phyloP scores from a whole-genome alignment of 345 rosid genomes.

The Linum usitatissimum region DNA sequence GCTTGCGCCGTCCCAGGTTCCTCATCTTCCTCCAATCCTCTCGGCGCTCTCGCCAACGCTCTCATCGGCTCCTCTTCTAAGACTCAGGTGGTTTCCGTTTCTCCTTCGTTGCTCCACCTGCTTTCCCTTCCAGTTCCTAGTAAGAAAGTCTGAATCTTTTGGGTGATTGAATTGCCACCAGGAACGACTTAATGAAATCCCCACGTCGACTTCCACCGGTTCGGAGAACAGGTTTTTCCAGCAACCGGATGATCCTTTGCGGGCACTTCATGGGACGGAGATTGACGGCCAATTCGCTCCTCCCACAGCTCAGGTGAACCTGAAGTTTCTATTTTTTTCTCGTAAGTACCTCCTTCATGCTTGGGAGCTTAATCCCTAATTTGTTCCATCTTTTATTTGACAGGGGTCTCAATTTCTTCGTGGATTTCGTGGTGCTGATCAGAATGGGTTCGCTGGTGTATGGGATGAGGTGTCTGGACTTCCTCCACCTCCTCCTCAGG shows the following conservation, averaged over 20 bases:
- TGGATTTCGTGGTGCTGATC: conserved; percentile 53
- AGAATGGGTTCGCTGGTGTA: conserved; percentile 55
- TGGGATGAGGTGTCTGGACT: conserved; percentile 72
- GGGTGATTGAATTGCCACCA: conserved; percentile 14
- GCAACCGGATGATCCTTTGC: conserved; percentile 30
- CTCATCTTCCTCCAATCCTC: conserved; percentile 82
- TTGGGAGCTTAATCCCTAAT: background rate
- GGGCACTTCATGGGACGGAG: conserved; percentile 82
- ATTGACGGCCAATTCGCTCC: conserved; percentile 49
- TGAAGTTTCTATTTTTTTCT: conserved; percentile 9
- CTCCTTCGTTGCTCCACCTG: background rate
- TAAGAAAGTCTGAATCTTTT: too few species aligned
- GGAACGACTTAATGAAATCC: conserved; percentile 85
- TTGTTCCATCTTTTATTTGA: background rate
- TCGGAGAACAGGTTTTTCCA: conserved; percentile 44
- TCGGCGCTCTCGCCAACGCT: conserved; percentile 90
- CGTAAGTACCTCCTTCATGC: background rate
- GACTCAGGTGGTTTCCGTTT: conserved; percentile 45
- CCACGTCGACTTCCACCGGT: conserved; percentile 36
- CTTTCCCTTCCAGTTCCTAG: background rate
- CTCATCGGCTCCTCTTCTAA: conserved; percentile 85
- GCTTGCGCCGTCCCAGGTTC: conserved; percentile 92
- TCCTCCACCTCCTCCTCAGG: conserved; percentile 18
- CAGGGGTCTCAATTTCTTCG: conserved; percentile 75
- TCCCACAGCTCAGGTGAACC: conserved; percentile 48